Evolutionary conservation across 2,329 filamentous ascomycete genomes (phyloP), one percentile per base, ranked within the genome.

Genomic region (Colletotrichum sp.): DNA sequence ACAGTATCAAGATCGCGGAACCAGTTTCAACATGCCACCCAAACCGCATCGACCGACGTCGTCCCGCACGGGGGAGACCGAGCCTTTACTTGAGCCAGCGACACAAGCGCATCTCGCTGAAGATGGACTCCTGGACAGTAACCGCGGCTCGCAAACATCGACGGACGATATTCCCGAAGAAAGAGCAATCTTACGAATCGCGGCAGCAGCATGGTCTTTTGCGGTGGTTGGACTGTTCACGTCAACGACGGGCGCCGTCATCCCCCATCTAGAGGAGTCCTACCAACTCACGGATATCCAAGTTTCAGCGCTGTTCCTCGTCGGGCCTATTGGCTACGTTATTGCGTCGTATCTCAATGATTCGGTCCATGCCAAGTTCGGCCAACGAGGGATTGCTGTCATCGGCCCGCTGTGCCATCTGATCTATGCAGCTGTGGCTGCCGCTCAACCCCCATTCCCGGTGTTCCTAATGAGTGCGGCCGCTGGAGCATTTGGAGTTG

Each of bases 371-470:
- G 60, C 79, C 16, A 87, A 85, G 39, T 86, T 92, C 67, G 94
- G 95, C 34, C 94, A 95, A 80, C 89, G 93, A 15, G 83, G 83
- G 0, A 83, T 88, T 36, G 86, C 87, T 2, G n/a, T 83, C 22
- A 55, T 85, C 6, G 86, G 83, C 0, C 86, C 86, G 0, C 18
- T 83, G 0, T 80, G 85, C 48, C 86, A 87, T 43, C 71, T 87
- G 12, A 8, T 92, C 30, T 90, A 93, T 25, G 95, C 94, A 78
- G 82, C 93, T 28, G 86, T 93, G 30, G 88, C 94, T 72, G 88
- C 90, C 6, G 84, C 92, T 6, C 94, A 95, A 80, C 94, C 94
- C 2, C 93, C 93, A 0, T 95, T 92, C 79, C 90, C 92, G 0
- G 91, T 91, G 0, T 84, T 96, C 0, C 90, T 94, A 2, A 82